Conservation (phyloP, 1,284 basidiomycete species). For the Xerocomus minutiporus region DNA sequence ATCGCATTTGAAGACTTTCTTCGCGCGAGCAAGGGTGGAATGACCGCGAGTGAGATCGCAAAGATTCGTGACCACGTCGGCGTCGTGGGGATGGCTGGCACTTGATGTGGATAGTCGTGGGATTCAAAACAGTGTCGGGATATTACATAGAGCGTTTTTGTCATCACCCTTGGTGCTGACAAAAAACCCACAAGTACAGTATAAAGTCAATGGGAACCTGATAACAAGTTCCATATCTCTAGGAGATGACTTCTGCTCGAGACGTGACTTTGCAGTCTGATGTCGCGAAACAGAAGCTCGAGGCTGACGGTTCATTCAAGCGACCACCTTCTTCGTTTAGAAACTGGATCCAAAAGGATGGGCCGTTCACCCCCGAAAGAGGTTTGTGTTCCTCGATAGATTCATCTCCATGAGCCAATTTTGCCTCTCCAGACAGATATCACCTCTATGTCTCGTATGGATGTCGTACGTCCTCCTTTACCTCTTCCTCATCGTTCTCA, state of each 20-base stretch:
- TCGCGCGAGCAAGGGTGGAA: constrained; percentile 60
- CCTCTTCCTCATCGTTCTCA: not conserved
- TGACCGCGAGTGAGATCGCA: constrained; percentile 71
- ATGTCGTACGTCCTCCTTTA: constrained; percentile 55
- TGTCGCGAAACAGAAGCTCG: constrained; percentile 61
- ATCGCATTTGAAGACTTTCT: constrained; percentile 74
- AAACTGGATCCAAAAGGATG: constrained; percentile 65
- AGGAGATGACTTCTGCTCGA: constrained; percentile 17
- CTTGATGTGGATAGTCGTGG: constrained; percentile 31
- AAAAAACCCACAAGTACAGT: too few species aligned
- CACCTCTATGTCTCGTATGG: constrained; percentile 82
- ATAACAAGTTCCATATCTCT: too few species aligned
- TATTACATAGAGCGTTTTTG: constrained; percentile 14
- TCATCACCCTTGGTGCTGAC: constrained; percentile 6
- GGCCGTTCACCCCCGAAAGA: constrained; percentile 77
- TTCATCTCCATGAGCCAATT: not conserved
- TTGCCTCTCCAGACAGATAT: constrained; percentile 61
- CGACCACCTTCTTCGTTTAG: constrained; percentile 73
- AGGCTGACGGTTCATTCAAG: constrained; percentile 79
- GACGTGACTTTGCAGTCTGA: constrained; percentile 47
- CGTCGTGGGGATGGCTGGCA: constrained; percentile 75
- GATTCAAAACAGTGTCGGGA: not conserved
- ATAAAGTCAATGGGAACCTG: too few species aligned
- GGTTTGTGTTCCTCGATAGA: constrained; percentile 43
- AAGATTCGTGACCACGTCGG: constrained; percentile 75